Evolutionary conservation across 2,329 filamentous ascomycete genomes (phyloP), one percentile per base, ranked within the genome.

Genomic region (Pestalotiopsis sp.): DNA sequence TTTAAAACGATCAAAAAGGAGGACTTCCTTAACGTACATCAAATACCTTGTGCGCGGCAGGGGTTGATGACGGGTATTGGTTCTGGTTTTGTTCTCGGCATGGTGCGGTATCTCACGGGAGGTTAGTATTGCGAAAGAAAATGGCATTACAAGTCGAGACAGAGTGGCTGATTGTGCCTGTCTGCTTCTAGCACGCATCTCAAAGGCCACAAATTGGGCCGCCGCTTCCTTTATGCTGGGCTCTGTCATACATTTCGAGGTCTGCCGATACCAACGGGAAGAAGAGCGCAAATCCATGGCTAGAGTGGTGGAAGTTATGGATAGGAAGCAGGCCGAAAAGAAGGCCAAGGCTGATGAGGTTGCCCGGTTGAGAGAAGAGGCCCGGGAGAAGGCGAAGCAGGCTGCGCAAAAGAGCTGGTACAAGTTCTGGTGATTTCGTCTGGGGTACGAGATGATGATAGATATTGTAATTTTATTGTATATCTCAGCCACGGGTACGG

Each of bases 261-360:
- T 92, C 76, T 98, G 95, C 82, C 90, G 94, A 76, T 91, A 90
- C 73, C 87, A 88, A 71, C 87, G 94, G 69, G 85, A 88, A 62
- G 86, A 91, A 70, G 95, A 98, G 81, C 89, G 91, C 74, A 89
- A 91, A 71, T 92, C 94, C 71, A 95, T 99, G 90, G 92, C 92
- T 79, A 86, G 94, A 72, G 93, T 93, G 4, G 91, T 97, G 67
- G 94, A 97, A 77, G 89, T 96, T 69, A 91, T 95, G 79, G 90
- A 92, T 76, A 85, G 88, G 74, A 90, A 94, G 79, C 90, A 93
- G 76, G 84, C 86, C 4, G 90, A 92, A 79, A 86, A 90, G 75
- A 78, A 83, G 72, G 79, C 82, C 79, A 73, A 75, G 45, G 80
- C 78, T 56, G 75, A 76, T 62, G 78, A 82, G 67, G 81, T 82